phyloP scores from a whole-genome alignment of 1,284 basidiomycete genomes.

The Ganoderma meredithae region DNA sequence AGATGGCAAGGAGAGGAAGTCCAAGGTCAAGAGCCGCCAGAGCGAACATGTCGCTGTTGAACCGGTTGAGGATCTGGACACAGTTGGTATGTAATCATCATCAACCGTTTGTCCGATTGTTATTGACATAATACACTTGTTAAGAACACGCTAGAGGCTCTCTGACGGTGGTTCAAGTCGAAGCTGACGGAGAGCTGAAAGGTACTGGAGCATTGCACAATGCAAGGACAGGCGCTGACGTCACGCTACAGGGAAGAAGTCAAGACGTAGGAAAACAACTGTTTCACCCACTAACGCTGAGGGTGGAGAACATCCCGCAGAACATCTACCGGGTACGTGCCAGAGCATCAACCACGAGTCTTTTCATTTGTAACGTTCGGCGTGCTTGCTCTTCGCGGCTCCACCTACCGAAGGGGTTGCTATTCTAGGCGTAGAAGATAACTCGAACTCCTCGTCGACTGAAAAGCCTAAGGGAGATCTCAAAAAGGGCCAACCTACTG shows the following conservation, averaged over 20 bases:
- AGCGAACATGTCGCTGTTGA: background rate
- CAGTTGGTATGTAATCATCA: background rate
- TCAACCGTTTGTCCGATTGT: background rate
- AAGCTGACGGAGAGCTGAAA: background rate
- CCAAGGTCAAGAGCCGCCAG: background rate
- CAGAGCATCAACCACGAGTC: background rate
- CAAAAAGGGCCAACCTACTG: background rate
- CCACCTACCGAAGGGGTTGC: background rate
- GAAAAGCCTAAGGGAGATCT: conserved; percentile 10
- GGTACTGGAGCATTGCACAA: background rate
- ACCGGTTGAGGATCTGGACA: background rate
- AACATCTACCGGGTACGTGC: background rate
- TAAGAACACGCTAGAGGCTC: background rate
- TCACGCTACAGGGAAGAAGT: background rate
- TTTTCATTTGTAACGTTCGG: background rate
- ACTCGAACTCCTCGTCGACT: background rate
- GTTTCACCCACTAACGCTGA: background rate
- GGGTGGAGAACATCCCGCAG: background rate
- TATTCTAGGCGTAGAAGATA: background rate
- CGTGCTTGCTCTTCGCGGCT: background rate
- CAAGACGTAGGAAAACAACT: background rate
- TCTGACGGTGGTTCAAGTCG: background rate
- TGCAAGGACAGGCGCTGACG: background rate
- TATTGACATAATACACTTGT: background rate
- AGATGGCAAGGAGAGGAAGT: conserved; percentile 2